Evolutionary conservation across 352 stramenopile genomes (phyloP).

Genomic region (Pythium scleroteichum): DNA sequence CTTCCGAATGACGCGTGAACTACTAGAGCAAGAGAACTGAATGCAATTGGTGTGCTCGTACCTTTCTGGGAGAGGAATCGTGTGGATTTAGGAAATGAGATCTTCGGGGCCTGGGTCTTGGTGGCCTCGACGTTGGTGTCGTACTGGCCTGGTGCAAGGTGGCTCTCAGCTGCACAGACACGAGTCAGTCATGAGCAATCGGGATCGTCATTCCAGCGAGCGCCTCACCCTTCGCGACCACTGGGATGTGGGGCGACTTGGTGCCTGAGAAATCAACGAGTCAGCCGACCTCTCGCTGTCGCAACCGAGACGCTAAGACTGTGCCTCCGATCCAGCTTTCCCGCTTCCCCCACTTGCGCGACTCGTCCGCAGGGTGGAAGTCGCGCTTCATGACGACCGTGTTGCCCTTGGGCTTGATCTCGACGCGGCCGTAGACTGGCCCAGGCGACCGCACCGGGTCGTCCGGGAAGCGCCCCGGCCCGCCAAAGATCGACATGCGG

Average conservation of each 20-base stretch:
- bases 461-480: slow-evolving; percentile 72
- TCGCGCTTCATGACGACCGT: slow-evolving; percentile 79
- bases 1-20: slow-evolving; percentile 25
- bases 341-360: slow-evolving; percentile 67
- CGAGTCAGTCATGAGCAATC: neutral
- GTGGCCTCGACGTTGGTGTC: slow-evolving; percentile 67
- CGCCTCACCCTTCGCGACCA: slow-evolving; percentile 21
- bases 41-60: slow-evolving; percentile 26
- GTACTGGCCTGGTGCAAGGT: slow-evolving; percentile 68
- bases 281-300: neutral
- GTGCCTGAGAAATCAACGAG: slow-evolving; percentile 3
- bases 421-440: slow-evolving; percentile 68
- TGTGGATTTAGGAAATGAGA: slow-evolving; percentile 77
- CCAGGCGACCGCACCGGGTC: slow-evolving; percentile 73
- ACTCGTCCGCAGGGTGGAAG: slow-evolving; percentile 65
- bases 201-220: neutral
- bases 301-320: neutral
- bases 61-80: slow-evolving; percentile 85
- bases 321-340: slow-evolving; percentile 83
- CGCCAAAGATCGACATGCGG: slow-evolving; percentile 79
- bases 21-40: too few species aligned
- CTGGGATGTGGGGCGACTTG: slow-evolving; percentile 25
- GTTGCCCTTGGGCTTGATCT: slow-evolving; percentile 55
- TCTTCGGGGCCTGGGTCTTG: slow-evolving; percentile 58
- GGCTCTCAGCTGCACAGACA: slow-evolving; percentile 40